Evolutionary conservation across 768 basidiomycete genomes (phyloP), one percentile per base, ranked within the genome.

Genomic region (Trametes gibbosa): DNA sequence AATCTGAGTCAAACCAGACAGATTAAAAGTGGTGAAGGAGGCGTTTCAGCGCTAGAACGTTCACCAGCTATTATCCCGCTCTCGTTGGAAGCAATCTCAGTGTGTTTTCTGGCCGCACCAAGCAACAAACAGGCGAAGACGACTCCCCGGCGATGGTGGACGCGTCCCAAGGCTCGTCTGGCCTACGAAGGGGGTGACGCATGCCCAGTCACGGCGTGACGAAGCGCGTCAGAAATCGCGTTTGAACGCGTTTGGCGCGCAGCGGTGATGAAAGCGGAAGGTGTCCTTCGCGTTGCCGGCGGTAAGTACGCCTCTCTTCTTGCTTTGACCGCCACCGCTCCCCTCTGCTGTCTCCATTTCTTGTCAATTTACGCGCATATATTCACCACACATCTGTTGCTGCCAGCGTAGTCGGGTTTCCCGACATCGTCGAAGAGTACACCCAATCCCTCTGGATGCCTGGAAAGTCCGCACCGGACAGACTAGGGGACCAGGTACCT

Each of bases 171-270:
- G 10, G 29, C 4, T 32, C 4, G n/a, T n/a, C n/a, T n/a, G n/a
- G n/a, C n/a, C n/a, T n/a, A n/a, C n/a, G n/a, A n/a, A n/a, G n/a
- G n/a, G n/a, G n/a, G n/a, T n/a, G n/a, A n/a, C n/a, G n/a, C n/a
- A n/a, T 32, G 37, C 12, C 9, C 41, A 10, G 60, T 52, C 60
- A 49, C 51, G 42, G 51, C 39, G 61, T 62, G 61, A 62, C 61
- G 1, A 52, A 53, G 55, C 61, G 61, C 61, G 60, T 61, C 48
- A 32, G 27, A 17, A 23, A 32, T 12, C 25, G 24, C 17, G 27
- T 14, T 34, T 40, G 40, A 45, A 54, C 50, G 60, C 60, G 60
- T 52, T 37, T 53, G 60, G 48, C 55, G 46, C 60, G 59, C 53
- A 55, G 19, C 41, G 48, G 41, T 23, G 35, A 47, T 39, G 21